Evolutionary conservation across 2,329 filamentous ascomycete species (phyloP).

Genomic region (Penicillium janthinellum): DNA sequence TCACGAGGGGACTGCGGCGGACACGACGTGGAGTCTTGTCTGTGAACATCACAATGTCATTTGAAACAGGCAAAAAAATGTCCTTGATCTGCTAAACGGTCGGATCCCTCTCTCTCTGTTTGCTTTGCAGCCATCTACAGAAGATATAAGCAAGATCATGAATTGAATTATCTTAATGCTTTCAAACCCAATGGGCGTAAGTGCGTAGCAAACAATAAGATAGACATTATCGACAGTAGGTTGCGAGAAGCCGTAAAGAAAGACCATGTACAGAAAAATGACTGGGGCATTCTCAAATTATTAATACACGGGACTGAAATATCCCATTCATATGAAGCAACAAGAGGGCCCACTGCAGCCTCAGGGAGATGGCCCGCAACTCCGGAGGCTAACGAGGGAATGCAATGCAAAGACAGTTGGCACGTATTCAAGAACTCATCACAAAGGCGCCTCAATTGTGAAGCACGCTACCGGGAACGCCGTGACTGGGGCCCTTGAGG

Average conservation of each 20-base stretch:
- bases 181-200: background rate
- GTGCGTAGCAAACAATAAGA: constrained; percentile 1
- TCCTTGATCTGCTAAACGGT: background rate
- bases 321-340: constrained; percentile 24
- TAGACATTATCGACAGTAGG: constrained; percentile 30
- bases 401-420: constrained; percentile 18
- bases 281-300: constrained; percentile 31
- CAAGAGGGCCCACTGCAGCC: constrained; percentile 17
- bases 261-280: constrained; percentile 30
- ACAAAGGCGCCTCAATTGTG: constrained; percentile 30
- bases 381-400: constrained; percentile 23
- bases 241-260: constrained; percentile 21
- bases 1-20: background rate
- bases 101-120: too few relatives aligned
- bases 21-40: constrained; percentile 23
- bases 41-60: constrained; percentile 4
- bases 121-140: background rate
- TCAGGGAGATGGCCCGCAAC: constrained; percentile 37
- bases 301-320: constrained; percentile 35
- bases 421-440: constrained; percentile 18
- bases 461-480: constrained; percentile 44
- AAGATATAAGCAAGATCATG: background rate
- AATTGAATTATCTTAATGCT: constrained; percentile 1
- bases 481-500: constrained; percentile 40
- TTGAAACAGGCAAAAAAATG: background rate